phyloP scores from a whole-genome alignment of 768 basidiomycete genomes.

The Russula ochroleuca region DNA sequence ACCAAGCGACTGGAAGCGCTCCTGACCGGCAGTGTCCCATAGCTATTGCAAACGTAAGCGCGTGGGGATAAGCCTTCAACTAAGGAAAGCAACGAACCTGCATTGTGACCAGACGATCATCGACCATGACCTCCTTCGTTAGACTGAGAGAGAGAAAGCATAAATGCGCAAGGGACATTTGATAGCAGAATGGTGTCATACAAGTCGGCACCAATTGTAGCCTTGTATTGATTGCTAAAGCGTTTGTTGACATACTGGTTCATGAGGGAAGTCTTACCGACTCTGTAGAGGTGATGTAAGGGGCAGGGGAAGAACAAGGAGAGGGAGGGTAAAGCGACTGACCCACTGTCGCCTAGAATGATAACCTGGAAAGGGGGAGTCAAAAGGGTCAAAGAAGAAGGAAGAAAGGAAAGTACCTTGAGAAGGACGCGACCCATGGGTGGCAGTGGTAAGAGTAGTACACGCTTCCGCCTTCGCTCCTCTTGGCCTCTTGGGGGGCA shows the following conservation, averaged over 20 bases:
- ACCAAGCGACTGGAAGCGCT: slow-evolving; percentile 98
- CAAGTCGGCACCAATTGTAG: slow-evolving; percentile 97
- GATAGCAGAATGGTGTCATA: slow-evolving; percentile 42
- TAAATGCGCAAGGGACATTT: slow-evolving; percentile 14
- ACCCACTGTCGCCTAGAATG: slow-evolving; percentile 98
- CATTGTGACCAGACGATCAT: slow-evolving; percentile 97
- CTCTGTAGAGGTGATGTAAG: slow-evolving; percentile 45
- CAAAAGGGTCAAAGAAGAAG: slow-evolving; percentile 14
- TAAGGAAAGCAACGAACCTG: slow-evolving; percentile 55
- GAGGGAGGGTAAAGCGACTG: slow-evolving; percentile 35
- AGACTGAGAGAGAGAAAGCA: slow-evolving; percentile 46
- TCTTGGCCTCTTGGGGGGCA: not conserved
- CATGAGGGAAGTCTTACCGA: slow-evolving; percentile 99
- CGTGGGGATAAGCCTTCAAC: not conserved
- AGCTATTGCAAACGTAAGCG: slow-evolving; percentile 49
- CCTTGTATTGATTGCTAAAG: slow-evolving; percentile 99
- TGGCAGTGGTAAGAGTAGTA: slow-evolving; percentile 25
- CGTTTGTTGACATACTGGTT: slow-evolving; percentile 99
- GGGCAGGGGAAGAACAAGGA: not conserved
- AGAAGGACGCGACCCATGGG: slow-evolving; percentile 81
- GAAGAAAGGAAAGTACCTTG: slow-evolving; percentile 49
- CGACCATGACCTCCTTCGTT: slow-evolving; percentile 98
- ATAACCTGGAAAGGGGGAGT: slow-evolving; percentile 63
- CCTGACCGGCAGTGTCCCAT: slow-evolving; percentile 99
- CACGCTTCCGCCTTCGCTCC: not conserved